Base-by-base conservation (phyloP, 2,329 filamentous ascomycete species). In the Sporothrix mexicana region DNA sequence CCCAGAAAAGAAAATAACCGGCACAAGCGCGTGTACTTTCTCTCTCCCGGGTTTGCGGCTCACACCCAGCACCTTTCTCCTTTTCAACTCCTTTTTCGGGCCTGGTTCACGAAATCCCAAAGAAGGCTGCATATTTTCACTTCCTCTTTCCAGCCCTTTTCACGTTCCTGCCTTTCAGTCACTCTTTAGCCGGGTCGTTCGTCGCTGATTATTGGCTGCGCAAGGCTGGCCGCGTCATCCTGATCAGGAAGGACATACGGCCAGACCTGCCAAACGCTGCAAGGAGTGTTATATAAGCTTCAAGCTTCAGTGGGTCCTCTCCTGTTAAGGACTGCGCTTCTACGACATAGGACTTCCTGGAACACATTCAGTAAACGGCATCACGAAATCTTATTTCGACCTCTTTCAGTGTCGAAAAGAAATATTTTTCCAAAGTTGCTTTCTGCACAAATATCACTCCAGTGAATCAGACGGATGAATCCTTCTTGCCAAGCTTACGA, bases 11-110 rank as follows among this genome's bases (percentile, higher is more conserved):
- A 3, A 17, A 59, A 25, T 5, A 23, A 23, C n/a, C 59, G 36
- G 36, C 36, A 64, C 59, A 1, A n/a, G 7, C n/a, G 36, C n/a
- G 25, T 36, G 9, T 17, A 2, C 8, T 43, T 25, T 12, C 23
- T 12, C 55, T 59, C 55, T 25, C 59, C 30, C 30, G 30, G 59
- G 45, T 20, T 64, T 45, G 59, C 36, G n/a, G 45, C n/a, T 64
- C 36, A 4, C 10, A 36, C 30, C 30, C 30, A 36, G 7, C 30
- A 36, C 5, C 30, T 1, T 8, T 53, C 51, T 53, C 9, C 12
- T 13, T 5, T 23, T 45, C 59, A 10, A 61, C 25, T 59, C 55
- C 51, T 23, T 9, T 17, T 17, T 51, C n/a, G 51, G 6, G 51
- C n/a, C 17, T 6, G 5, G 30, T 36, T 36, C 8, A 53, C 51